These are phyloP conservation scores for Coccomyxa sp. DNA, from an alignment of 139 green algal genomes.

Conservation along the genomic window DNA sequence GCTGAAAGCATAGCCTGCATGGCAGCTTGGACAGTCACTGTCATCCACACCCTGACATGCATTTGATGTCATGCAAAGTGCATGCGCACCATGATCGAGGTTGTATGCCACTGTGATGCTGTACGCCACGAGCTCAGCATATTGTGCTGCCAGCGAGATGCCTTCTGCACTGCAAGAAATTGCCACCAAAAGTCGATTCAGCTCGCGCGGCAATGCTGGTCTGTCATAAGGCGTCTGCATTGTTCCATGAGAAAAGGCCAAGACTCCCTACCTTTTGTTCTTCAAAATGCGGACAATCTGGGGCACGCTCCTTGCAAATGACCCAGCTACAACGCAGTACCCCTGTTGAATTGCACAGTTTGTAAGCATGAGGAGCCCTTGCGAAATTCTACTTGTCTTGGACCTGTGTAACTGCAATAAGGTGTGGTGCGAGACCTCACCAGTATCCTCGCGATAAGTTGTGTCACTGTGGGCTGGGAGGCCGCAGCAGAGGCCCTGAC, in stretches of 20 bases:
- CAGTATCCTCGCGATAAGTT: neutral
- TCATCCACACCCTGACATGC: neutral
- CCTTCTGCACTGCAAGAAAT: constrained; percentile 43
- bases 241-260: neutral
- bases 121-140: constrained; percentile 65
- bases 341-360: constrained; percentile 4
- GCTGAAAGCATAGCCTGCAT: constrained; percentile 24
- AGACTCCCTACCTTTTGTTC: constrained; percentile 32
- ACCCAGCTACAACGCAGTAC: constrained; percentile 47
- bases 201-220: neutral
- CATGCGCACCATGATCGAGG: constrained; percentile 12
- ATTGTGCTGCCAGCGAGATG: constrained; percentile 52
- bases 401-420: too few relatives aligned
- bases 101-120: constrained; percentile 71
- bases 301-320: constrained; percentile 56
- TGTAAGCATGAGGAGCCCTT: neutral
- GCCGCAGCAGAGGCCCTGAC: too few relatives aligned
- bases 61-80: neutral
- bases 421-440: neutral
- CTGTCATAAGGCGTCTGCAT: neutral
- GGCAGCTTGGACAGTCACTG: neutral
- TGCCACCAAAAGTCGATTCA: neutral
- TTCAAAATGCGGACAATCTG: constrained; percentile 53
- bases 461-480: neutral
- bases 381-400: neutral